A percentile compares a stretch with the other conserved stretches of the same genome.
Conservation (phyloP, 2,329 filamentous ascomycete genomes). For the Monosporascus sp. region DNA sequence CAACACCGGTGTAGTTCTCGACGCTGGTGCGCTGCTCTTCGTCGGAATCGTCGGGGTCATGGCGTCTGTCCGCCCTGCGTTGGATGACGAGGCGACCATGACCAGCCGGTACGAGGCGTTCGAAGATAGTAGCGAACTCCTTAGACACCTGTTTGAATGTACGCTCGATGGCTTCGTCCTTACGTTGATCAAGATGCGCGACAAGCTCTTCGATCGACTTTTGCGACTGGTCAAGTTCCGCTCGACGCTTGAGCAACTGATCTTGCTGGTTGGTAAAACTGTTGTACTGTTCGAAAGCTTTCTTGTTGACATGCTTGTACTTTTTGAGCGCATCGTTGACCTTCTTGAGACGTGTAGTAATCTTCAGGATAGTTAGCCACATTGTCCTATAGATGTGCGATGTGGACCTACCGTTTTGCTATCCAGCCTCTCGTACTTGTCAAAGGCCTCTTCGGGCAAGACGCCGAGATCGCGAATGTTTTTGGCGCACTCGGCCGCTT, state of each 20-base stretch:
- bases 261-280: constrained; percentile 93
- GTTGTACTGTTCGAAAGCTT: constrained; percentile 98
- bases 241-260: constrained; percentile 73
- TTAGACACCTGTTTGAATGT: constrained; percentile 97
- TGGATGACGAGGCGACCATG: constrained; percentile 91
- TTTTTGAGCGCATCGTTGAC: constrained; percentile 92
- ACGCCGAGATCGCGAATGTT: constrained; percentile 92
- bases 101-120: constrained; percentile 89
- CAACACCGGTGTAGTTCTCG: constrained; percentile 94
- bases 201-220: constrained; percentile 88
- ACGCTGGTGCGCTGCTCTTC: constrained; percentile 66
- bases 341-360: constrained; percentile 70
- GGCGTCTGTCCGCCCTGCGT: constrained; percentile 71
- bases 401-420: constrained; percentile 59
- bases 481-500: constrained; percentile 74
- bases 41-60: constrained; percentile 59
- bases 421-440: constrained; percentile 80
- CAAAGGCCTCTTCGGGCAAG: constrained; percentile 87
- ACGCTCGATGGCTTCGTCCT: constrained; percentile 96
- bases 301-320: constrained; percentile 98
- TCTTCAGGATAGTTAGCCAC: constrained; percentile 31
- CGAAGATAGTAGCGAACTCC: constrained; percentile 89
- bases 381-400: not conserved
- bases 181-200: constrained; percentile 84
- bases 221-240: constrained; percentile 82